Percentiles rank a stretch among this genome's conserved stretches.
phyloP scores from a whole-genome alignment of 106 monocot species.

The Dendrobium officinale region DNA sequence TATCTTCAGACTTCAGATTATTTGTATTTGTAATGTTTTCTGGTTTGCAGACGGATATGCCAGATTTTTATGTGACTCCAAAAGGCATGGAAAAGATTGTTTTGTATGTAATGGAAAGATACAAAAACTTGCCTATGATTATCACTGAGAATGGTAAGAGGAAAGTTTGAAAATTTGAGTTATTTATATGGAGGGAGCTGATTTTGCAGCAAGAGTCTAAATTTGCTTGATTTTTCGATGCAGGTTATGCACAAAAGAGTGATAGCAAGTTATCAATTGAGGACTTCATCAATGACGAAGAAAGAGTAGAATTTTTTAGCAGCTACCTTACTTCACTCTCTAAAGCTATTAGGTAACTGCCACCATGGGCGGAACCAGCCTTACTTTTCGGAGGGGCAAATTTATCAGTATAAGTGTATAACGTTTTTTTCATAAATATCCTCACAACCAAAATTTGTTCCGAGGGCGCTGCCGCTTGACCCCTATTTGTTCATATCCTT shows the following conservation, averaged over 20 bases:
- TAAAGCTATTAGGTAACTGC: conserved; percentile 27
- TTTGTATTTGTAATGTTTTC: neutral
- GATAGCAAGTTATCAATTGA: neutral
- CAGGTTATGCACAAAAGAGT: conserved; percentile 23
- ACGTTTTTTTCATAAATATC: too few relatives aligned
- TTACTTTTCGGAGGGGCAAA: too few relatives aligned
- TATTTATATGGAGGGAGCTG: neutral
- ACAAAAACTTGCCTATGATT: conserved; percentile 39
- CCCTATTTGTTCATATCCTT: too few relatives aligned
- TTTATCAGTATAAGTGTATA: too few relatives aligned
- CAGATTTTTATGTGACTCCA: conserved; percentile 31
- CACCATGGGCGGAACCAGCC: too few relatives aligned
- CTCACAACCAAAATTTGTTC: too few relatives aligned
- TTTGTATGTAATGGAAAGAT: conserved; percentile 37
- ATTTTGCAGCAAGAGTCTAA: neutral
- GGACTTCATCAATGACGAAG: conserved; percentile 28
- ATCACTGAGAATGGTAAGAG: conserved; percentile 54
- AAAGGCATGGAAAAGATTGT: conserved; percentile 37
- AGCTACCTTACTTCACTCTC: conserved; percentile 32
- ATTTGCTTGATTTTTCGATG: neutral
- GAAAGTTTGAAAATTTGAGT: neutral
- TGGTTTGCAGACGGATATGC: conserved; percentile 28
- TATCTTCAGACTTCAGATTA: neutral
- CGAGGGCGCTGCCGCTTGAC: too few relatives aligned
- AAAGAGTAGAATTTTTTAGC: conserved; percentile 24